Conservation (phyloP, 768 basidiomycete genomes). For the Steccherinum ochraceum region DNA sequence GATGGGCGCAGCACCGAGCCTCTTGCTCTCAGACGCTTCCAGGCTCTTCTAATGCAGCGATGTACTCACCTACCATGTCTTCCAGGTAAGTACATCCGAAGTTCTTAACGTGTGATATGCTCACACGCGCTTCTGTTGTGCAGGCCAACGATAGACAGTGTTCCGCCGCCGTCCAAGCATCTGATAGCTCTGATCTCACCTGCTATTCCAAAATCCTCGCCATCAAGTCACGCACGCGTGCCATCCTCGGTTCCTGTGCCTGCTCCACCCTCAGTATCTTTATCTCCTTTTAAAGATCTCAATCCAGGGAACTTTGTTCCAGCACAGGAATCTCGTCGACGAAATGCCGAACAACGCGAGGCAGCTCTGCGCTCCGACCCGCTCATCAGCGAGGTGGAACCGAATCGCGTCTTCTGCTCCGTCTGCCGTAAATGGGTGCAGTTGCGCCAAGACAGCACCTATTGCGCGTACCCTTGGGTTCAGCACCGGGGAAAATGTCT, state of each 20-base stretch:
- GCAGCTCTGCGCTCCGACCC: slow-evolving; percentile 62
- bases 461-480: slow-evolving; percentile 78
- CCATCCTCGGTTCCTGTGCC: slow-evolving; percentile 3
- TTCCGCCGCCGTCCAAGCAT: slow-evolving; percentile 28
- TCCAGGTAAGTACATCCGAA: slow-evolving; percentile 6
- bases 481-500: slow-evolving; percentile 75
- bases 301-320: slow-evolving; percentile 52
- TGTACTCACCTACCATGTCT: slow-evolving; percentile 3
- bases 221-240: not conserved
- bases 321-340: slow-evolving; percentile 55
- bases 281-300: slow-evolving; percentile 47
- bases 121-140: not conserved
- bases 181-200: slow-evolving; percentile 26
- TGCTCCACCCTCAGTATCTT: not conserved
- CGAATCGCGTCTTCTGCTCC: slow-evolving; percentile 58
- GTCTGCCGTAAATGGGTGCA: slow-evolving; percentile 82
- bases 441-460: slow-evolving; percentile 69
- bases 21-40: slow-evolving; percentile 39
- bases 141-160: slow-evolving; percentile 19
- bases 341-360: slow-evolving; percentile 76
- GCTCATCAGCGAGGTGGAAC: slow-evolving; percentile 64
- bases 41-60: slow-evolving; percentile 8
- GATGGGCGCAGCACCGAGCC: slow-evolving; percentile 59
- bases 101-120: not conserved
- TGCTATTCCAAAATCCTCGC: slow-evolving; percentile 14